Conservation (phyloP, 2,329 filamentous ascomycete species). For the Colletotrichum salicis region DNA sequence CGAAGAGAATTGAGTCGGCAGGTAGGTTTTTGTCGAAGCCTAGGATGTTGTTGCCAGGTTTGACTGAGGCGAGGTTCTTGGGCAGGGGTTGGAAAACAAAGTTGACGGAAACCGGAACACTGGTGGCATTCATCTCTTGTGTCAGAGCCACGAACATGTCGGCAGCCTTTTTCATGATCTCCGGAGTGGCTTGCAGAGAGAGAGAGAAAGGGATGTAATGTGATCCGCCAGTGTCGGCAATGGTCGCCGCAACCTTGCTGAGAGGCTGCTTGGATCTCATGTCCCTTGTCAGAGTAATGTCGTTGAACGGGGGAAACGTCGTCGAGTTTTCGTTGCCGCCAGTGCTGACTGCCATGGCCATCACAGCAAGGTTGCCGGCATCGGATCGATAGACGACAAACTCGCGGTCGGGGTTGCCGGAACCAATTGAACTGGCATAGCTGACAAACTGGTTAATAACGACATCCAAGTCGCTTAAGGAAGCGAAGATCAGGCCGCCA, state of each 20-base stretch:
- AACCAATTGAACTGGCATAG: slow-evolving; percentile 9
- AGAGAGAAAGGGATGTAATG: slow-evolving; percentile 22
- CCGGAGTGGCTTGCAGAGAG: background rate
- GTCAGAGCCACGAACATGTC: slow-evolving; percentile 13
- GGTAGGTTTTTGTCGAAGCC: slow-evolving; percentile 22
- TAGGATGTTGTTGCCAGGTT: slow-evolving; percentile 10
- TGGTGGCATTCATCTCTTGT: background rate
- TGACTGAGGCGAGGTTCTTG: slow-evolving; percentile 30
- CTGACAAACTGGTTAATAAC: slow-evolving; percentile 10
- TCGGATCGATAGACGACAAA: slow-evolving; percentile 15
- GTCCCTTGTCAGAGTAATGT: slow-evolving; percentile 18
- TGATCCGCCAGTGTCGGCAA: slow-evolving; percentile 19
- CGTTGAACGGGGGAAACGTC: slow-evolving; percentile 5
- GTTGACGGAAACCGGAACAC: slow-evolving; percentile 23
- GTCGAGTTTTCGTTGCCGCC: slow-evolving; percentile 22
- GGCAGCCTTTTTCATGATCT: slow-evolving; percentile 15
- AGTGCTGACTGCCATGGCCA: slow-evolving; percentile 14
- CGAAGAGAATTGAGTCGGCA: slow-evolving; percentile 11
- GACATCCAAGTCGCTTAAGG: slow-evolving; percentile 4
- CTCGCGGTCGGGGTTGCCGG: slow-evolving; percentile 15
- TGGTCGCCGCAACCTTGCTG: slow-evolving; percentile 10
- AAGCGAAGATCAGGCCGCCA: slow-evolving; percentile 14
- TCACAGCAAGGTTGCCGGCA: slow-evolving; percentile 3
- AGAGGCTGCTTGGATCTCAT: background rate
- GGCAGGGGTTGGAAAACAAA: slow-evolving; percentile 32